phyloP scores from a whole-genome alignment of 1,284 basidiomycete species.

The Termitomyces sp. region DNA sequence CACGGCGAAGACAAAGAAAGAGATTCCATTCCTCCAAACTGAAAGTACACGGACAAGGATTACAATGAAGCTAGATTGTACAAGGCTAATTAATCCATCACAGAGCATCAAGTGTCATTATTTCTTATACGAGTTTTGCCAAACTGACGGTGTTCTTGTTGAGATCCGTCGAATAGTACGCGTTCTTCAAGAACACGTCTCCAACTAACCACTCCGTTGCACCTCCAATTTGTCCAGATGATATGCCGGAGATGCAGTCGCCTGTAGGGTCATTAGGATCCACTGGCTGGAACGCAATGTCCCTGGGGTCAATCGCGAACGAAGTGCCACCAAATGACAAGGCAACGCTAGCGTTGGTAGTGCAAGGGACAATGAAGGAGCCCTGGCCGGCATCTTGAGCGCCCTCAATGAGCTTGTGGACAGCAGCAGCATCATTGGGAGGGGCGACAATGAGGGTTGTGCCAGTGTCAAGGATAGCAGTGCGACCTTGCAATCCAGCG shows the following conservation, averaged over 20 bases:
- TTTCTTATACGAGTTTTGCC: slow-evolving; percentile 43
- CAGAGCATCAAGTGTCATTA: not conserved
- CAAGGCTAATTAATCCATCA: not conserved
- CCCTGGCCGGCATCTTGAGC: slow-evolving; percentile 56
- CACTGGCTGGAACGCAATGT: slow-evolving; percentile 68
- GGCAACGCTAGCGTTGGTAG: slow-evolving; percentile 56
- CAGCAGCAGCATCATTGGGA: slow-evolving; percentile 49
- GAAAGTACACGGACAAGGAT: not conserved
- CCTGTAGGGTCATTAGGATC: slow-evolving; percentile 57
- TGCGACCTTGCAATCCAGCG: slow-evolving; percentile 51
- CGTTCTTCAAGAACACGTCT: slow-evolving; percentile 76
- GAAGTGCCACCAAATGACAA: slow-evolving; percentile 60
- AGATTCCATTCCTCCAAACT: not conserved
- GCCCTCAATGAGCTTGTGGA: slow-evolving; percentile 56
- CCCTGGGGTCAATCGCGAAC: slow-evolving; percentile 65
- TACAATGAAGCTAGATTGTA: slow-evolving; percentile 1
- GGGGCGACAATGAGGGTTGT: slow-evolving; percentile 68
- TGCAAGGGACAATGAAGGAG: slow-evolving; percentile 77
- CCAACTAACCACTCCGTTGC: slow-evolving; percentile 73
- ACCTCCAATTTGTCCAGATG: slow-evolving; percentile 56
- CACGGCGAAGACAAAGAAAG: too few species aligned
- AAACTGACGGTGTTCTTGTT: slow-evolving; percentile 65
- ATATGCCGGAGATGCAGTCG: slow-evolving; percentile 73
- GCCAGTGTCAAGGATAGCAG: slow-evolving; percentile 77
- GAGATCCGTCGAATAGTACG: slow-evolving; percentile 72